A percentile compares a stretch with the other conserved stretches of the same genome.
phyloP scores from a whole-genome alignment of 257 asterid genomes.

The Primulina eburnea region DNA sequence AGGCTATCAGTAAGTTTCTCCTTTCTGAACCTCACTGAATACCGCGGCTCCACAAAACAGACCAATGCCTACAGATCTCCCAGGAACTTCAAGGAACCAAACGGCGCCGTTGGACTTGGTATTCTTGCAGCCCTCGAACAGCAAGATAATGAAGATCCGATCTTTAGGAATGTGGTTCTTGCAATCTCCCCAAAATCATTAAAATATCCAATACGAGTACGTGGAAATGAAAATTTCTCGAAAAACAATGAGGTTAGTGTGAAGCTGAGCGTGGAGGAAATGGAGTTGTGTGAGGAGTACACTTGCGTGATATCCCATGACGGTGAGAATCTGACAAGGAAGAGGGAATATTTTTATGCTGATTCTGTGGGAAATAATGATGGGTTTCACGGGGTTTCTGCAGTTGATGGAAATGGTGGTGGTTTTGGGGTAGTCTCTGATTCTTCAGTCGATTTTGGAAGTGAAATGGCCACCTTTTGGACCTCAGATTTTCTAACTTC shows the following conservation, averaged over 20 bases:
- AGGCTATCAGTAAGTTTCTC: constrained; percentile 58
- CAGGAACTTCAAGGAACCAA: constrained; percentile 49
- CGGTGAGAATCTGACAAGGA: constrained; percentile 53
- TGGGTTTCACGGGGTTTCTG: constrained; percentile 20
- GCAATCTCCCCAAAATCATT: constrained; percentile 56
- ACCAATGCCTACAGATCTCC: constrained; percentile 38
- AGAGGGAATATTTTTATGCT: constrained; percentile 60
- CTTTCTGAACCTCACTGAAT: constrained; percentile 41
- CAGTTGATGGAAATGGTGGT: constrained; percentile 20
- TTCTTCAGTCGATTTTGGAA: constrained; percentile 22
- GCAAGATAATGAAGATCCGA: constrained; percentile 31
- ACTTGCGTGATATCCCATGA: constrained; percentile 75
- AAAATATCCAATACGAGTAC: constrained; percentile 46
- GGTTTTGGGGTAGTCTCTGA: constrained; percentile 20
- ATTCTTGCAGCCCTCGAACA: constrained; percentile 59
- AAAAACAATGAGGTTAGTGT: not conserved
- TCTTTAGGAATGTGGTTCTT: constrained; percentile 34
- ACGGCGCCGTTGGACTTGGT: constrained; percentile 83
- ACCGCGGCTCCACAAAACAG: constrained; percentile 23
- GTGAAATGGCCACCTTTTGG: constrained; percentile 20
- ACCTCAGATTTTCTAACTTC: constrained; percentile 54
- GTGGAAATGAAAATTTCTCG: constrained; percentile 18
- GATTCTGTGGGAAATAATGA: constrained; percentile 33
- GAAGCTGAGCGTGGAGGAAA: constrained; percentile 38
- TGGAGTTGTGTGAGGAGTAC: constrained; percentile 72